phyloP scores from a whole-genome alignment of 371 early-diverging fungal genomes.

The Mucor saturninus region DNA sequence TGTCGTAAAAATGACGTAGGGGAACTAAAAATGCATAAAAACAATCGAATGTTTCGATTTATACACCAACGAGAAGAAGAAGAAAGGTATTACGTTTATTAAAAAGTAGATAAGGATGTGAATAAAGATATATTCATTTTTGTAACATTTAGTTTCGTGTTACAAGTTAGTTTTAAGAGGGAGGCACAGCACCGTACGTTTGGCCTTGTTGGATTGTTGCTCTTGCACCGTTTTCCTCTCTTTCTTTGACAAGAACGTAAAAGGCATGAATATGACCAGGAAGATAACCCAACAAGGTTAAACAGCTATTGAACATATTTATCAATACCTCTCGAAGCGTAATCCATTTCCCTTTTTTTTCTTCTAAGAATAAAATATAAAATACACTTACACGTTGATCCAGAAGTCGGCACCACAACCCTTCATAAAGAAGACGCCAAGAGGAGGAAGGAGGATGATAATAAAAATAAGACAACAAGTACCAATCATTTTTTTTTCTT shows the following conservation, averaged over 20 bases:
- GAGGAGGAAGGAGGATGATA: conserved; percentile 47
- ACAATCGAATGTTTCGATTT: no score
- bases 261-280: conserved; percentile 53
- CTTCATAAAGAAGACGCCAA: conserved; percentile 51
- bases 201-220: neutral
- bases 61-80: no score
- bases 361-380: no score
- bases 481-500: conserved; percentile 32
- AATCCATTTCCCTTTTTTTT: neutral
- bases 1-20: no score
- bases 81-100: no score
- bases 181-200: conserved; percentile 9
- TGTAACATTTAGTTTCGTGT: no score
- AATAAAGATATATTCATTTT: no score
- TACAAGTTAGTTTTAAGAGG: neutral
- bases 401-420: conserved; percentile 53
- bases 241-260: conserved; percentile 46
- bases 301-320: conserved; percentile 21
- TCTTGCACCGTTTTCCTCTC: conserved; percentile 26
- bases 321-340: neutral
- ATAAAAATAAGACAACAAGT: conserved; percentile 55
- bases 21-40: no score
- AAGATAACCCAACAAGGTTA: conserved; percentile 47
- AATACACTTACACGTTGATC: conserved; percentile 50
- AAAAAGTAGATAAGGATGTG: no score